Evolutionary conservation across 225 moss, liverwort and hornwort genomes (phyloP), one percentile per base, ranked within the genome.

Genomic region (Physcomitrium patens): DNA sequence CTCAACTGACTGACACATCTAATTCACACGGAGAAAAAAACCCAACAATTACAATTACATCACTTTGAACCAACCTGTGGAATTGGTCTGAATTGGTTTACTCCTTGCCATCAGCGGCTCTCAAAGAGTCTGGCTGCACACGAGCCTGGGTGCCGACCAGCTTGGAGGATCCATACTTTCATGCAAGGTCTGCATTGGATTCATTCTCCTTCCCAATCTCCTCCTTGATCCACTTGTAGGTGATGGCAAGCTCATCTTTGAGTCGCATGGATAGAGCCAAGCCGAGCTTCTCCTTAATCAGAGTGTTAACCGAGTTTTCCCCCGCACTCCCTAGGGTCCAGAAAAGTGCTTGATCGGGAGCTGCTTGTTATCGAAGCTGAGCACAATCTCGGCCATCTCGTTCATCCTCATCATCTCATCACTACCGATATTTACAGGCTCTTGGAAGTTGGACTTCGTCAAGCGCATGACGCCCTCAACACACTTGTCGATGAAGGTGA

Each of bases 401-500:
- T 94, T 94, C 94, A 94, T 90, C 77, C 84, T 85, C 28, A 94
- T 92, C 94, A 94, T 92, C 78, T 94, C 92, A 41, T 92, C 94
- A 1, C 90, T 92, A 70, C 92, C 94, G 4, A 94, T 92, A 73
- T 94, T 90, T 0, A 96, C 56, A 4, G 96, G 94, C 79, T 94
- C 94, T 58, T 90, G 86, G 70, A 92, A 96, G 22, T 86, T 89
- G 0, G 94, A 94, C 85, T 94, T 96, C n/a, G 94, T 94, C 89
- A 96, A 83, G 91, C 94, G 73, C 3, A 96, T 65, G 3, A 96
- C 96, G 48, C 94, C 96, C 78, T 96, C 94, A 3, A 92, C 96
- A 74, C 94, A 96, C 80, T 96, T 91, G 58, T 96, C 94, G 60
- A 96, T 96, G 65, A 94, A 96, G 43, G 96, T 96, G 84, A 96